Evolutionary conservation across 495 filamentous ascomycete species (phyloP), one percentile per base, ranked within the genome.

Genomic region (Hypoxylon cercidicola): DNA sequence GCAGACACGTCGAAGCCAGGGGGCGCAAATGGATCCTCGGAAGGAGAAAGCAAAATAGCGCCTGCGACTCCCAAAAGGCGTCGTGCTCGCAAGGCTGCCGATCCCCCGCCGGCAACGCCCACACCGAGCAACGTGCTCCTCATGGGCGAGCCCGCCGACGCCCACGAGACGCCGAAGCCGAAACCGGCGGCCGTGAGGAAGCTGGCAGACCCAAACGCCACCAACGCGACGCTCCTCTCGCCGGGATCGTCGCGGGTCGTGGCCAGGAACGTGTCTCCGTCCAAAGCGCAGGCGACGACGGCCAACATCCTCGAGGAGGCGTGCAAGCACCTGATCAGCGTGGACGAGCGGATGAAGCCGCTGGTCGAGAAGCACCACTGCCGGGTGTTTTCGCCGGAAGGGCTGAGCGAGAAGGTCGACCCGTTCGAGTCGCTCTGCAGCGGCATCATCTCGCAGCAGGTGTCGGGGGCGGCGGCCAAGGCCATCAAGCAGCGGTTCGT

Each of bases 401-500:
- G 93, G 0, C 77, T 99, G 15, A 85, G 88, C 15, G 93, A 97
- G 77, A 78, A 86, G 63, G 84, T 97, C 62, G 90, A 98, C 74
- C 94, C 95, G 3, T 99, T 97, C 72, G 87, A 87, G 51, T 88
- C 87, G 53, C 83, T 99, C 39, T 83, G 84, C 20, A 90, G 87
- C 73, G 89, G 92, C 45, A 97, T 99, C 66, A 97, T 98, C 59
- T 91, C 91, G 43, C 95, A 99, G 75, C 95, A 99, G 74, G 94
- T 99, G 11, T 95, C 92, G 15, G 92, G 94, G 15, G 91, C 92
- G 3, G 95, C 95, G 2, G 96, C 95, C 20, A 89, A 84, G 58
- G 88, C 90, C 4, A 97, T 99, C 71, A 91, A 92, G 63, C 85
- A 84, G 12, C 93, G 90, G 65, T 98, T 98, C 75, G 79, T 97